phyloP scores from a whole-genome alignment of 495 filamentous ascomycete species.

The Penicillium soppii region DNA sequence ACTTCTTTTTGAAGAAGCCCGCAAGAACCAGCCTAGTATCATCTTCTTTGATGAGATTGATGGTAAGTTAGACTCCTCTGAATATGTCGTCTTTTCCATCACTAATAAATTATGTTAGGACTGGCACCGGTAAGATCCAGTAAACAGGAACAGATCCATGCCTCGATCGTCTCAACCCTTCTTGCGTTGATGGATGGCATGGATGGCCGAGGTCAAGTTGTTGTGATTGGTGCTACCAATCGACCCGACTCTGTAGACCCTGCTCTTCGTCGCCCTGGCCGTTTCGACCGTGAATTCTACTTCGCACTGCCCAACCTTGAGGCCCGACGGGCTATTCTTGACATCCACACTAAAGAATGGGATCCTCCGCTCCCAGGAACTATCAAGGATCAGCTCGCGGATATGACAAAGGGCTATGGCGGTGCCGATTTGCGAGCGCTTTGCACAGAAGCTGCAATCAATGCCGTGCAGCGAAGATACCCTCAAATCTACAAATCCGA shows the following conservation, averaged over 20 bases:
- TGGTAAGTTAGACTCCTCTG: slow-evolving; percentile 45
- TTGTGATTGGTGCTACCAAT: slow-evolving; percentile 97
- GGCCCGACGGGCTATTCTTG: slow-evolving; percentile 78
- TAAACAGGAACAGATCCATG: slow-evolving; percentile 98
- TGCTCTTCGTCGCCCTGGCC: slow-evolving; percentile 91
- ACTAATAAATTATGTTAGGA: slow-evolving; percentile 37
- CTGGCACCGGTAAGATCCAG: slow-evolving; percentile 93
- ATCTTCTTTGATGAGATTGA: slow-evolving; percentile 99
- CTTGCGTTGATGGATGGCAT: slow-evolving; percentile 98
- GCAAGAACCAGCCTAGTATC: slow-evolving; percentile 93
- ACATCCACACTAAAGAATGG: slow-evolving; percentile 96
- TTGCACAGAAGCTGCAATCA: slow-evolving; percentile 97
- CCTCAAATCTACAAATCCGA: slow-evolving; percentile 93
- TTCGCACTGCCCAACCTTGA: slow-evolving; percentile 85
- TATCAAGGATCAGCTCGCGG: slow-evolving; percentile 83
- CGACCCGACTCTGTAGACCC: slow-evolving; percentile 97
- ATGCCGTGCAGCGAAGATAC: slow-evolving; percentile 91
- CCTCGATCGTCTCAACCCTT: slow-evolving; percentile 94
- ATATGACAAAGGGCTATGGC: slow-evolving; percentile 91
- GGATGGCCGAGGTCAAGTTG: slow-evolving; percentile 96
- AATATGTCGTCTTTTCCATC: background rate
- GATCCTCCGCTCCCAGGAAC: slow-evolving; percentile 66
- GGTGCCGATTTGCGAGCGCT: slow-evolving; percentile 92
- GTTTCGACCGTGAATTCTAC: slow-evolving; percentile 97
- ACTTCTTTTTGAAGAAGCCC: slow-evolving; percentile 91